A percentile compares a stretch with the other conserved stretches of the same genome.
Evolutionary conservation across 805 yeast species (phyloP).

Genomic region (Ogataea thermomethanolica): DNA sequence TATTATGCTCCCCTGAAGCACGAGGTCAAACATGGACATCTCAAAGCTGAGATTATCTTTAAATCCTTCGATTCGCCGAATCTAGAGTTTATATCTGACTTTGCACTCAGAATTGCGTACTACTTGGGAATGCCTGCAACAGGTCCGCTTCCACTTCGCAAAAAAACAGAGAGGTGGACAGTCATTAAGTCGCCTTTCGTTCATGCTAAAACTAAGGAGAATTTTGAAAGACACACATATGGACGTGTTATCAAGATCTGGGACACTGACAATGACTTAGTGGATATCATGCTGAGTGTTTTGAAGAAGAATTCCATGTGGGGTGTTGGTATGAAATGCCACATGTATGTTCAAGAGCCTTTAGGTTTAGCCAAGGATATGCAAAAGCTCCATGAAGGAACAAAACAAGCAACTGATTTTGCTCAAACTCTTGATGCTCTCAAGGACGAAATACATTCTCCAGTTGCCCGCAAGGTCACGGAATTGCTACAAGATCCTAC

Average conservation of each 20-base stretch:
- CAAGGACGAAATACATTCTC: constrained; percentile 27
- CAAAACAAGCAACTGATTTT: constrained; percentile 21
- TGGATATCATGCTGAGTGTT: constrained; percentile 78
- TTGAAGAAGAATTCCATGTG: constrained; percentile 71
- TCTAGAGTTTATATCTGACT: constrained; percentile 74
- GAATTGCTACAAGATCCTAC: constrained; percentile 68
- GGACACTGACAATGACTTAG: constrained; percentile 81
- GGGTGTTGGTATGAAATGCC: constrained; percentile 82
- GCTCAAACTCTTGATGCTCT: constrained; percentile 24
- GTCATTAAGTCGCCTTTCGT: constrained; percentile 92
- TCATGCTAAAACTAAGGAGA: constrained; percentile 91
- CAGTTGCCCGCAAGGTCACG: constrained; percentile 62
- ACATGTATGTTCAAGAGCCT: constrained; percentile 53
- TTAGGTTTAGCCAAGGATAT: constrained; percentile 41
- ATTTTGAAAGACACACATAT: constrained; percentile 84
- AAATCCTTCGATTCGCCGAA: constrained; percentile 69
- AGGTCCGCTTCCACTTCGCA: constrained; percentile 65
- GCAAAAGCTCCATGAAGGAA: constrained; percentile 29
- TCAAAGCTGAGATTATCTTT: constrained; percentile 73
- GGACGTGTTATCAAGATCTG: constrained; percentile 69
- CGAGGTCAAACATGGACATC: constrained; percentile 63
- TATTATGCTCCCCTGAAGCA: constrained; percentile 77
- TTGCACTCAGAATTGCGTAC: constrained; percentile 85
- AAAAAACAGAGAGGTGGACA: constrained; percentile 84
- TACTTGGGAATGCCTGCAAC: constrained; percentile 84